These are phyloP conservation scores for Alternaria consortialis DNA, from an alignment of 2,329 filamentous ascomycete species.

Conservation along the genomic window DNA sequence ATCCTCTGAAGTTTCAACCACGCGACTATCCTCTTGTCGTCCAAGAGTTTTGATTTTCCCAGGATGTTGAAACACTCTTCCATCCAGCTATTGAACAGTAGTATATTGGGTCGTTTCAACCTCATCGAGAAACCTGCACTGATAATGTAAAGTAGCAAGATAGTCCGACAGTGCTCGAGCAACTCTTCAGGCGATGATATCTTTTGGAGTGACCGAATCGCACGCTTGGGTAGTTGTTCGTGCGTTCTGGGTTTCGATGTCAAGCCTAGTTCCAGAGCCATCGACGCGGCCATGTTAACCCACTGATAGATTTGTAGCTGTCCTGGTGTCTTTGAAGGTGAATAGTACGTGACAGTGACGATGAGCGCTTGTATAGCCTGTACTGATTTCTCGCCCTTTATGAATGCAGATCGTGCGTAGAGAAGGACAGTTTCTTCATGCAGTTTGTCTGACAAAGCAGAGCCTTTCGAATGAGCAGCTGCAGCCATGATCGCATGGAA, in stretches of 20 bases:
- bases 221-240: slow-evolving; percentile 48
- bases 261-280: slow-evolving; percentile 49
- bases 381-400: slow-evolving; percentile 50
- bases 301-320: slow-evolving; percentile 49
- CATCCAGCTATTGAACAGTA: slow-evolving; percentile 51
- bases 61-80: slow-evolving; percentile 44
- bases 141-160: slow-evolving; percentile 43
- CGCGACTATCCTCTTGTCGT: slow-evolving; percentile 42
- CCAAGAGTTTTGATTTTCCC: slow-evolving; percentile 42
- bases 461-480: slow-evolving; percentile 45
- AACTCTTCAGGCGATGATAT: slow-evolving; percentile 49
- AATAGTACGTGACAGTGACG: slow-evolving; percentile 46
- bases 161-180: slow-evolving; percentile 47
- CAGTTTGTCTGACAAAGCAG: slow-evolving; percentile 41
- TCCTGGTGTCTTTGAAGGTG: slow-evolving; percentile 43
- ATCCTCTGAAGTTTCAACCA: slow-evolving; percentile 48
- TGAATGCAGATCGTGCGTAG: slow-evolving; percentile 45
- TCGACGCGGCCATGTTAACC: slow-evolving; percentile 48
- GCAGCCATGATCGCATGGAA: slow-evolving; percentile 51
- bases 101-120: slow-evolving; percentile 45
- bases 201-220: slow-evolving; percentile 41
- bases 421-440: slow-evolving; percentile 47
- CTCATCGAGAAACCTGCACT: slow-evolving; percentile 48
- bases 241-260: slow-evolving; percentile 50
- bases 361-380: slow-evolving; percentile 49